Evolutionary conservation across 192 early-diverging fungal species (phyloP).

Genomic region (Nowakowskiella sp.): DNA sequence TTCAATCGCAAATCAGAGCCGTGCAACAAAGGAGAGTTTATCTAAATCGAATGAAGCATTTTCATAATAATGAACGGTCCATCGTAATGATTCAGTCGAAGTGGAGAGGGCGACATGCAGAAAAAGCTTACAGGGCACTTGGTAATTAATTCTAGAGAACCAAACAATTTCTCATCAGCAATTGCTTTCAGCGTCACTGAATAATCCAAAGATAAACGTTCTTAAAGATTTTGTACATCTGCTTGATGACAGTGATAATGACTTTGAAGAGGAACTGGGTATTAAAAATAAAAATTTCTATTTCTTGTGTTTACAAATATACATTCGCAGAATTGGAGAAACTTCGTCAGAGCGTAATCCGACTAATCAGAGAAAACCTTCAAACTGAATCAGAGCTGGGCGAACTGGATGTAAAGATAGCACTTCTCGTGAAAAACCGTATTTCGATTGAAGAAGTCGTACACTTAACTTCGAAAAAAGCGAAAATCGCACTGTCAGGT

Average conservation of each 20-base stretch:
- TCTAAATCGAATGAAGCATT: constrained; percentile 47
- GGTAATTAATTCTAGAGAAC: constrained; percentile 19
- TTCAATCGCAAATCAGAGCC: constrained; percentile 61
- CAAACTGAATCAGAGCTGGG: constrained; percentile 67
- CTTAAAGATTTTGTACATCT: constrained; percentile 83
- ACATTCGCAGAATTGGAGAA: constrained; percentile 60
- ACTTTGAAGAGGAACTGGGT: constrained; percentile 90
- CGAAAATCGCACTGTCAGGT: constrained; percentile 14
- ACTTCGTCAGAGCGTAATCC: constrained; percentile 76
- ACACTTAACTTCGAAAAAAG: constrained; percentile 50
- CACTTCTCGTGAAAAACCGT: constrained; percentile 88
- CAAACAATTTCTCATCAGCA: constrained; percentile 9
- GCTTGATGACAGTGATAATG: constrained; percentile 81
- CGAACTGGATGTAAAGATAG: constrained; percentile 93
- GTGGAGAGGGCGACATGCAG: constrained; percentile 36
- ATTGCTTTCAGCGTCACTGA: constrained; percentile 14
- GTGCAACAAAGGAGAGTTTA: constrained; percentile 54
- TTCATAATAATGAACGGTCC: constrained; percentile 55
- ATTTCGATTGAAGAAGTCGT: constrained; percentile 94
- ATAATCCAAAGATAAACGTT: constrained; percentile 70
- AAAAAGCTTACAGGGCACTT: constrained; percentile 33
- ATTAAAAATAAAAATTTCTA: constrained; percentile 17
- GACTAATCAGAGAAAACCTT: constrained; percentile 84
- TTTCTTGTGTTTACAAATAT: constrained; percentile 5
- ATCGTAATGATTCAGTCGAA: constrained; percentile 72